phyloP scores from a whole-genome alignment of 768 basidiomycete genomes.

The Mycena vitilis region DNA sequence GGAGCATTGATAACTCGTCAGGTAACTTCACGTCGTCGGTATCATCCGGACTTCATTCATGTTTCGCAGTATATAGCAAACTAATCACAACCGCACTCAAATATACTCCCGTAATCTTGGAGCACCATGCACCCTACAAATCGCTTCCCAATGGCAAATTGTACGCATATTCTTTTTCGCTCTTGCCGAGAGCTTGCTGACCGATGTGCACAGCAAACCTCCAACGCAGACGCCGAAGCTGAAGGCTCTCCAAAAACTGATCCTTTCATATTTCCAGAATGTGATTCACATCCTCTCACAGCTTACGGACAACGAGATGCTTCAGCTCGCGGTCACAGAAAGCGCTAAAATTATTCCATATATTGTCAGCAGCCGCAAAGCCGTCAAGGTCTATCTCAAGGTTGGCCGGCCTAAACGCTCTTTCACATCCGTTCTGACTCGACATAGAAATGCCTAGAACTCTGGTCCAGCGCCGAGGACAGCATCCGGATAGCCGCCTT shows the following conservation, averaged over 20 bases:
- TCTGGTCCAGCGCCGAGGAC: slow-evolving; percentile 89
- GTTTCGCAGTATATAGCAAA: slow-evolving; percentile 87
- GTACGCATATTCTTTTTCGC: slow-evolving; percentile 50
- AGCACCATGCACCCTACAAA: slow-evolving; percentile 91
- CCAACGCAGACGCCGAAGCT: slow-evolving; percentile 85
- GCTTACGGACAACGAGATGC: slow-evolving; percentile 72
- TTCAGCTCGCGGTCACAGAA: slow-evolving; percentile 82
- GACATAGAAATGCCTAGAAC: slow-evolving; percentile 77
- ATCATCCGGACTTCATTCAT: not conserved
- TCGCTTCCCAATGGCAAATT: slow-evolving; percentile 84
- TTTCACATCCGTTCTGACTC: slow-evolving; percentile 26
- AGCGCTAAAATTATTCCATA: slow-evolving; percentile 93
- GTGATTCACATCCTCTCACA: slow-evolving; percentile 83
- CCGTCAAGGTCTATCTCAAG: slow-evolving; percentile 89
- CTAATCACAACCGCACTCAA: slow-evolving; percentile 86
- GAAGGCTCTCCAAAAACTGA: slow-evolving; percentile 86
- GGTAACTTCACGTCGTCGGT: slow-evolving; percentile 56
- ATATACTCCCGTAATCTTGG: slow-evolving; percentile 91
- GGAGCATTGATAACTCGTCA: slow-evolving; percentile 85
- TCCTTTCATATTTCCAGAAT: slow-evolving; percentile 92
- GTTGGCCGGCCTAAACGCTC: slow-evolving; percentile 48
- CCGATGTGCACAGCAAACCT: slow-evolving; percentile 71
- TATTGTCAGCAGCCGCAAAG: slow-evolving; percentile 83
- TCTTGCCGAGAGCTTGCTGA: slow-evolving; percentile 21
- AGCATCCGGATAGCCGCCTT: slow-evolving; percentile 87